Evolutionary conservation across 331 rosid genomes (phyloP), one percentile per base, ranked within the genome.

Genomic region (Pyracantha coccinea): DNA sequence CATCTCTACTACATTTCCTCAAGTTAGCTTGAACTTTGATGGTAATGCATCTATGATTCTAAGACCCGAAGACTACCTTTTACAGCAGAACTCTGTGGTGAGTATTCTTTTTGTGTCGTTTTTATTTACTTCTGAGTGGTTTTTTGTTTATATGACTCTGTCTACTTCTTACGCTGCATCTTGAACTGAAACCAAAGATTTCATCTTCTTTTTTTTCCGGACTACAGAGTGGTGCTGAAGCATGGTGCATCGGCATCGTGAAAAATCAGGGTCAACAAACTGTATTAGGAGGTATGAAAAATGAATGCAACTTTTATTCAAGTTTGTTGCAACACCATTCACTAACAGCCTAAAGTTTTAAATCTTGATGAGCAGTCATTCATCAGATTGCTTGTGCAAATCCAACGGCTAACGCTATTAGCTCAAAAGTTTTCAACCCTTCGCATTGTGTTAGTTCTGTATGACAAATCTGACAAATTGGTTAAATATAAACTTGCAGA

Each of bases 191-290:
- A 41, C 47, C 15, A 41, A 41, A 41, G 47, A 41, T 41, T 41
- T 41, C 15, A 1, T 41, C 47, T 41, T 12, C 47, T 41, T 41
- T 41, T 10, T 41, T 41, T 3, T 11, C 47, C 15, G 15, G 15
- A 3, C 5, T 80, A 28, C 90, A 95, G 99, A 90, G 84, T 28
- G 84, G 87, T 32, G 83, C 83, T 77, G 75, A 91, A 63, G 85
- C 87, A 62, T 95, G 99, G 99, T 95, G 99, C 83, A 79, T 95
- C 71, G 99, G 99, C 69, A 81, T 95, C 72, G 93, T 83, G 83
- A 86, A 92, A 84, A 79, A 84, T 59, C 86, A 86, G 65, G 99
- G 99, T 72, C 83, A 65, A 95, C 99, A 72, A 95, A 41, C 47
- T 41, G 47, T 95, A 83, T 83, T 95, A 80, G 99, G 99, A 88